These are phyloP conservation scores for Cynanchum wilfordii DNA, from an alignment of 257 asterid genomes.

Conservation along the genomic window DNA sequence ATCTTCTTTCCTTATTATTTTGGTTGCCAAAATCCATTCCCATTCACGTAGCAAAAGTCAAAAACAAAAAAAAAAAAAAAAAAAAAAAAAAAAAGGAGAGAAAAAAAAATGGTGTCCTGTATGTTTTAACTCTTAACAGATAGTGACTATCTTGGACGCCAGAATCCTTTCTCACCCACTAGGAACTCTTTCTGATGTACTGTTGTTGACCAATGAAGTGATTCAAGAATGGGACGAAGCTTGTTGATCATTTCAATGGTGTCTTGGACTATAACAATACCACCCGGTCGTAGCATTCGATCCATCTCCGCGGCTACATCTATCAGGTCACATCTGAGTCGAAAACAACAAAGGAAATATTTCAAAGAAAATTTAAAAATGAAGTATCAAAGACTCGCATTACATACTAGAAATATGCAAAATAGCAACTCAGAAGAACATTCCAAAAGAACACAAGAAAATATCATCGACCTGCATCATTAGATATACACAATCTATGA, in stretches of 20 bases:
- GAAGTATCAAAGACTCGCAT: not conserved
- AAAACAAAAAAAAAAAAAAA: constrained; percentile 39
- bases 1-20: not conserved
- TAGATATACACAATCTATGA: not conserved
- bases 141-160: constrained; percentile 51
- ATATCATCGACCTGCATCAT: not conserved
- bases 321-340: constrained; percentile 67
- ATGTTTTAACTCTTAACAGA: too few relatives aligned
- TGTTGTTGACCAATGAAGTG: constrained; percentile 74
- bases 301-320: constrained; percentile 81
- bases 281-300: constrained; percentile 80
- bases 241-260: constrained; percentile 40
- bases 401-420: not conserved
- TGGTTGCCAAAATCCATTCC: constrained; percentile 54
- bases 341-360: not conserved
- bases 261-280: constrained; percentile 82
- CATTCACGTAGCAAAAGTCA: too few relatives aligned
- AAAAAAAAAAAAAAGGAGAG: constrained; percentile 45
- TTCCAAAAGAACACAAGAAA: not conserved
- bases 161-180: constrained; percentile 70
- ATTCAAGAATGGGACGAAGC: constrained; percentile 49
- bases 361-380: not conserved
- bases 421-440: not conserved
- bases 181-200: constrained; percentile 72
- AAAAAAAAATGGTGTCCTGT: too few relatives aligned